These are phyloP conservation scores for Tolypocladium album DNA, from an alignment of 2,329 filamentous ascomycete genomes.

Conservation along the genomic window DNA sequence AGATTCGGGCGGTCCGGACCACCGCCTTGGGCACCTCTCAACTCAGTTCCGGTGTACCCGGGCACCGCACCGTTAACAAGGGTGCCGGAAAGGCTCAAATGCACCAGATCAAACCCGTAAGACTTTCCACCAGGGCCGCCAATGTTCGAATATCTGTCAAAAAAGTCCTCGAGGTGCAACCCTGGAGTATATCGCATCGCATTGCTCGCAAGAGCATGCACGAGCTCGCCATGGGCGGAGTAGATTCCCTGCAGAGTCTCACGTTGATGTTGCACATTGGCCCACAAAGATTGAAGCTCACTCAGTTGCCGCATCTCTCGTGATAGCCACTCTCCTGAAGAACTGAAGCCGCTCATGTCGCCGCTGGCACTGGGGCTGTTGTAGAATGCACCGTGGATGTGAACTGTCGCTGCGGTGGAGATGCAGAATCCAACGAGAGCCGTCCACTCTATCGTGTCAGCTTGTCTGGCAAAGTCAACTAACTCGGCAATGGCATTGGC, in stretches of 20 bases:
- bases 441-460: constrained; percentile 70
- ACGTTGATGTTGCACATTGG: constrained; percentile 67
- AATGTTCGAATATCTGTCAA: constrained; percentile 62
- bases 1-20: constrained; percentile 19
- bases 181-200: constrained; percentile 62
- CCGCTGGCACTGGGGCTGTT: constrained; percentile 36
- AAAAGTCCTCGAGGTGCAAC: constrained; percentile 81
- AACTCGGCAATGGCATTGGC: constrained; percentile 81
- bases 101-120: constrained; percentile 60
- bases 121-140: constrained; percentile 47
- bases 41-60: constrained; percentile 36
- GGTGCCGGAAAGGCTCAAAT: constrained; percentile 61
- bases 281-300: constrained; percentile 66
- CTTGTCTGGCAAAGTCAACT: constrained; percentile 66
- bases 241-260: constrained; percentile 71
- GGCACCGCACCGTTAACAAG: constrained; percentile 49
- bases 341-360: constrained; percentile 52
- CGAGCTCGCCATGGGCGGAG: constrained; percentile 68
- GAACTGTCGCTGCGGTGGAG: constrained; percentile 76
- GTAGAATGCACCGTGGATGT: constrained; percentile 79
- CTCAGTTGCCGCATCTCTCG: constrained; percentile 71
- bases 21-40: constrained; percentile 31
- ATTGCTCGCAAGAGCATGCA: constrained; percentile 58
- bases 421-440: constrained; percentile 81
- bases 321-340: constrained; percentile 57